Evolutionary conservation across 805 yeast genomes (phyloP).

Genomic region (Candida boidinii): DNA sequence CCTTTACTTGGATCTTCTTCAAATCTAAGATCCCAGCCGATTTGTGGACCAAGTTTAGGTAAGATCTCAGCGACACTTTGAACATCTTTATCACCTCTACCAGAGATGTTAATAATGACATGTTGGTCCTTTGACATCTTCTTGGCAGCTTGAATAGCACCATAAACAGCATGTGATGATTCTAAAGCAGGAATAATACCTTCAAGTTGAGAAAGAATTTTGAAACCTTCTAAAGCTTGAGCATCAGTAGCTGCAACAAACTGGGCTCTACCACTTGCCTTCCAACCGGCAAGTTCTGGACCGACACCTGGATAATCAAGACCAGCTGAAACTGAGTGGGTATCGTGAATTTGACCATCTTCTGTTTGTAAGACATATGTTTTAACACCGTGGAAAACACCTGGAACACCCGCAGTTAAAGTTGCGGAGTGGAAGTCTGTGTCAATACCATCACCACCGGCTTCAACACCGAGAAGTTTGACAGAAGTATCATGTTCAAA

Average conservation of each 20-base stretch:
- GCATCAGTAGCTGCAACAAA: constrained; percentile 92
- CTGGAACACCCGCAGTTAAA: constrained; percentile 88
- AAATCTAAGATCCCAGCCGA: constrained; percentile 95
- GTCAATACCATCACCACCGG: constrained; percentile 96
- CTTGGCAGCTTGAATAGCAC: constrained; percentile 84
- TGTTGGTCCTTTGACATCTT: constrained; percentile 71
- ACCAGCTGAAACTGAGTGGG: constrained; percentile 98
- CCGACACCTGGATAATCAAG: constrained; percentile 99
- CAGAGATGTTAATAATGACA: constrained; percentile 83
- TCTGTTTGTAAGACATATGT: constrained; percentile 84
- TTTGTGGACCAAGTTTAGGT: constrained; percentile 82
- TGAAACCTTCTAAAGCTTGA: constrained; percentile 90
- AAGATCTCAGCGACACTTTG: constrained; percentile 93
- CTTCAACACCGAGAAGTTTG: constrained; percentile 87
- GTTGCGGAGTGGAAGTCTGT: constrained; percentile 92
- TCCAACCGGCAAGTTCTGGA: constrained; percentile 95
- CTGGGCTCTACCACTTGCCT: constrained; percentile 84
- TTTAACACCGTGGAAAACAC: constrained; percentile 97
- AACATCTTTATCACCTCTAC: constrained; percentile 99
- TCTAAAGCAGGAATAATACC: constrained; percentile 99
- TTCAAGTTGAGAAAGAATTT: constrained; percentile 80
- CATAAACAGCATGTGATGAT: constrained; percentile 92
- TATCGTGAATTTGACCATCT: constrained; percentile 96
- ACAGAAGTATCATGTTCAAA: constrained; percentile 78
- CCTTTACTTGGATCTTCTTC: constrained; percentile 23